These are phyloP conservation scores for Torrubiellomyces zombiae DNA, from an alignment of 2,329 filamentous ascomycete species.

Conservation along the genomic window DNA sequence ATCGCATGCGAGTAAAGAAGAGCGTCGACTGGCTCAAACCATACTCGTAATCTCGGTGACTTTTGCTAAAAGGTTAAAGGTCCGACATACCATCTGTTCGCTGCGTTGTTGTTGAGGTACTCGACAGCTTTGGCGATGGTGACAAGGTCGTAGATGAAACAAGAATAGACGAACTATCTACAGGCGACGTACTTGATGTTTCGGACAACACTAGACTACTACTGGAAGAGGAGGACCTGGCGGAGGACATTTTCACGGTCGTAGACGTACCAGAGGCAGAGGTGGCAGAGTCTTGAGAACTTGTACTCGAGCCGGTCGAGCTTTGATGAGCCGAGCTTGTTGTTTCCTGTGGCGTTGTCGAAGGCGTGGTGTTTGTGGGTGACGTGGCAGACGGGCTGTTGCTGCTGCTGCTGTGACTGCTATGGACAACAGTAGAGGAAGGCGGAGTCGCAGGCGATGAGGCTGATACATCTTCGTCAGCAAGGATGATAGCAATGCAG, in stretches of 20 bases:
- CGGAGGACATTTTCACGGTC: constrained; percentile 11
- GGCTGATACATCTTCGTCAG: no score
- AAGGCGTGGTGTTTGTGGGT: constrained; percentile 1
- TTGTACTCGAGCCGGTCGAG: constrained; percentile 2
- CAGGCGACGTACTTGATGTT: constrained; percentile 11
- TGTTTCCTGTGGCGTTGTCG: constrained; percentile 3
- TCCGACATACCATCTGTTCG: no score
- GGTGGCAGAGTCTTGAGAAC: constrained; percentile 4
- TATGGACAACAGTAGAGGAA: no score
- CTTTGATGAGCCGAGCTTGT: constrained; percentile 3
- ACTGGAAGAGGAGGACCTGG: constrained; percentile 14
- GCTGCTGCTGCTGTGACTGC: no score
- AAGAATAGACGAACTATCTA: constrained; percentile 12
- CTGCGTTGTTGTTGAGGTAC: no score
- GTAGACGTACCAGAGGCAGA: constrained; percentile 11
- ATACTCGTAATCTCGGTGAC: no score
- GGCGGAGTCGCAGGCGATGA: no score
- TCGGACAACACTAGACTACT: constrained; percentile 11
- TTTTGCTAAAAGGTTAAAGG: no score
- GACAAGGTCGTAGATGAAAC: constrained; percentile 14
- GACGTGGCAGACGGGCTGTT: no score
- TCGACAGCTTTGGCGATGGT: constrained; percentile 16
- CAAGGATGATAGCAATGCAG: no score
- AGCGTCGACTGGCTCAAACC: no score
- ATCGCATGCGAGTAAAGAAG: no score